phyloP scores from a whole-genome alignment of 805 yeast species.

The Starmerella kuoi region DNA sequence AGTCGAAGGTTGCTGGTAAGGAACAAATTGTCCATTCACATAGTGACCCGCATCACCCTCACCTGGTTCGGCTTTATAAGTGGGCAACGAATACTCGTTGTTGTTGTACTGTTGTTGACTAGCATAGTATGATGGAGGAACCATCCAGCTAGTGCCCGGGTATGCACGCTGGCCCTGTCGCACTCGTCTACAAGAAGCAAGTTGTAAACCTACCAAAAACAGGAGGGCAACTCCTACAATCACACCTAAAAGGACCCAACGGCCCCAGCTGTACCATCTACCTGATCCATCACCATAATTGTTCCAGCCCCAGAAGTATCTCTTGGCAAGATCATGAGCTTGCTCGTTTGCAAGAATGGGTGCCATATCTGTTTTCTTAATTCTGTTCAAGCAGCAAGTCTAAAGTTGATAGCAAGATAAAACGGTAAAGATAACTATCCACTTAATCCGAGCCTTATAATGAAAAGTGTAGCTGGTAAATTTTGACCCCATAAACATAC shows the following conservation, averaged over 20 bases:
- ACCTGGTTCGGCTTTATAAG: constrained; percentile 25
- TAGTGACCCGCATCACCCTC: constrained; percentile 60
- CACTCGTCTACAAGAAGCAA: constrained; percentile 22
- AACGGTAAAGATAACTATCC: too few relatives aligned
- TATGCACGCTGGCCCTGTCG: constrained; percentile 42
- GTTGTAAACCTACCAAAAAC: constrained; percentile 16
- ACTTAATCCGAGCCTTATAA: too few relatives aligned
- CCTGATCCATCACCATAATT: constrained; percentile 2
- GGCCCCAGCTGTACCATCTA: constrained; percentile 27
- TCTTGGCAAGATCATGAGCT: neutral
- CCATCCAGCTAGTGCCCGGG: constrained; percentile 71
- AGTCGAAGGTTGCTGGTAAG: neutral
- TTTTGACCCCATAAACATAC: too few relatives aligned
- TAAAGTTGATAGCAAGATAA: too few relatives aligned
- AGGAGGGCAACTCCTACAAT: constrained; percentile 22
- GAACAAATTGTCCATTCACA: constrained; percentile 36
- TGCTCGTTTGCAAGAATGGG: neutral
- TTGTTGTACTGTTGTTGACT: constrained; percentile 45
- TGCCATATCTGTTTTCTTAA: neutral
- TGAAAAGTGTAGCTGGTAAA: too few relatives aligned
- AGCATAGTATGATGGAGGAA: constrained; percentile 59
- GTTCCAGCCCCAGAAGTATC: neutral
- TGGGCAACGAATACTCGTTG: constrained; percentile 21
- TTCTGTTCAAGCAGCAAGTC: too few relatives aligned
- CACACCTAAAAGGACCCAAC: constrained; percentile 29